Evolutionary conservation across 2,329 filamentous ascomycete genomes (phyloP), one percentile per base, ranked within the genome.

Genomic region (Ophiostoma sp.): DNA sequence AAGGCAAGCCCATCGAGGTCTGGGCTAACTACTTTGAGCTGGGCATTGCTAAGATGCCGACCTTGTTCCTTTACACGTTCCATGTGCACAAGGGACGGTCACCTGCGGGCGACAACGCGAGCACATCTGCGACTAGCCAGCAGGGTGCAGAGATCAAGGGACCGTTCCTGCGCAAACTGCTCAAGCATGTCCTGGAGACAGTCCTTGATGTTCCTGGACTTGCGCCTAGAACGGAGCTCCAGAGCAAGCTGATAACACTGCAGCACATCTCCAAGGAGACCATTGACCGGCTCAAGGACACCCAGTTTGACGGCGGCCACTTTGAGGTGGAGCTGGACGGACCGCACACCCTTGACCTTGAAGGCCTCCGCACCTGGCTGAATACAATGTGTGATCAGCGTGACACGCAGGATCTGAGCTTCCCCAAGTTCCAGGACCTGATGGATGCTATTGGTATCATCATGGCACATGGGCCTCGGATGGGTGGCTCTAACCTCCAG

Each of bases 11-110:
- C 0, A 83, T 87, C 2, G 76, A 80, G 1, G 80, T 89, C 0
- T 89, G 86, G 86, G 81, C 87, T 4, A 89, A 90, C 78, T 89
- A 87, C 76, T 89, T 87, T 76, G 80, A 80, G 1, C 73, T 89
- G 66, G 77, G 81, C 7, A 75, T 85, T 8, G 45, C 57, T 31
- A 69, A 81, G 82, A 55, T 77, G 80, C 0, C 77, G 25, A 2
- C 19, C 6, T 64, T 88, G 4, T 84, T 82, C 77, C 85, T 83
- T 73, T 89, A 89, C 77, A 81, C 80, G 2, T 74, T 89, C 11
- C 79, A 82, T 1, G 82, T 84, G 12, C 31, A 42, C 50, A 75
- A 74, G 50, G 31, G 39, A 19, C 66, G 64, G 11, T 76, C 74
- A 1, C 78, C 81, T 45, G 25, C 71, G 57, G 69, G 33, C 8